Base-by-base conservation (phyloP, 1,284 basidiomycete genomes). In the Ceratorhiza oryzae-sativae region DNA sequence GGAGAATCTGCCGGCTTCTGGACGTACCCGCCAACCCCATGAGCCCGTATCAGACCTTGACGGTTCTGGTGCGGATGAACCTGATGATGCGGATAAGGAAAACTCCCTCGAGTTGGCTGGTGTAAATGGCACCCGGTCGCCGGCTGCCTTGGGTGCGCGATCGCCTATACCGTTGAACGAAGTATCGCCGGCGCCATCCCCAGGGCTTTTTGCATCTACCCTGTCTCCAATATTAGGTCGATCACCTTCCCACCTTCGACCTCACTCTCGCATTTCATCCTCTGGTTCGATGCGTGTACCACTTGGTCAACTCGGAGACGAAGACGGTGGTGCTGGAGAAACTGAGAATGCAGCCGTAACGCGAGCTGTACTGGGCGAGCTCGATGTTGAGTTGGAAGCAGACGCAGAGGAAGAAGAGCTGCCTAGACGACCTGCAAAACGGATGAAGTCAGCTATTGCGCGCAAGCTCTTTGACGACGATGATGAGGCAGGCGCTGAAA, bases 11-110 rank as follows among this genome's bases (percentile, higher is more conserved):
- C 61, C 71, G 3, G 48, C 61, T 27, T 25, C 71, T 15, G 56
- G 45, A 18, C 56, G 71, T 12, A 36, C 59, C 4, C 71, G 49
- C 18, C 36, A 55, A 15, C 71, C 58, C 1, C 51, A 59, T 45
- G 49, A 61, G 36, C 60, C 71, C 2, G 59, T 61, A 12, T 63
- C 42, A 12, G 67, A 70, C 55, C 36, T 70, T 39, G 67, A 58
- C 6, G 62, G 60, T 10, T 55, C 71, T 1, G 42, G 48, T 39
- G 36, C 30, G 23, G 48, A 55, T 27, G 62, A 71, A 15, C 34
- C 27, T 15, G 73, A 27, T 25, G 51, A 67, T 15, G 70, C 72
- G 53, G 73, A 70, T 59, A 73, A 73, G 62, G 65, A 73, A 55
- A 70, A 70, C 32, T 65, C 62, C 3, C 48, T 65, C n/a, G 62